phyloP scores from a whole-genome alignment of 2,329 filamentous ascomycete genomes.

The Biscogniauxia sp. region DNA sequence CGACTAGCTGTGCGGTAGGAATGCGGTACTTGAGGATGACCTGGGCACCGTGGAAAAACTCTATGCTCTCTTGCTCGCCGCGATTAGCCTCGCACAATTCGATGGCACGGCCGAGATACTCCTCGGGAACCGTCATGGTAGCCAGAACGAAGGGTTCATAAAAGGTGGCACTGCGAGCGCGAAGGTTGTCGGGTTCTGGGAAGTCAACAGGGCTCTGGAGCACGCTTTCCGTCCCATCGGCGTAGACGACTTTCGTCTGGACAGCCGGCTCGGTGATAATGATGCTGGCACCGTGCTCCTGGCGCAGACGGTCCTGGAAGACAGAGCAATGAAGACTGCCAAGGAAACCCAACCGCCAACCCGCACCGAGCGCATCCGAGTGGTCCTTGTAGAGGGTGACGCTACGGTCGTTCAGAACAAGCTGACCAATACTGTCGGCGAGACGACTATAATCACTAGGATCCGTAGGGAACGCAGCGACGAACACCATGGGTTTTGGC shows the following conservation, averaged over 20 bases:
- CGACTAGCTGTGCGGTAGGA: conserved; percentile 84
- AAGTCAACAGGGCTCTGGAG: conserved; percentile 87
- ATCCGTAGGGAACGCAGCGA: conserved; percentile 92
- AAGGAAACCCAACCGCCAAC: conserved; percentile 90
- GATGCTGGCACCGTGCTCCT: conserved; percentile 91
- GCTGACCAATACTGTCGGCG: conserved; percentile 90
- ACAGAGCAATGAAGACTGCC: conserved; percentile 99
- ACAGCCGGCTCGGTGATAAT: conserved; percentile 97
- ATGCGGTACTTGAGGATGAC: conserved; percentile 93
- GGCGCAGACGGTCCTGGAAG: conserved; percentile 89
- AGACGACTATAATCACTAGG: conserved; percentile 82
- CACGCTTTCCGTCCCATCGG: conserved; percentile 72
- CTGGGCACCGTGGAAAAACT: conserved; percentile 88
- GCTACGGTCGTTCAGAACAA: conserved; percentile 91
- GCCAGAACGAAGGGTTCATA: conserved; percentile 60
- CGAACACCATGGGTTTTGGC: conserved; percentile 98
- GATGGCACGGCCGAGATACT: conserved; percentile 91
- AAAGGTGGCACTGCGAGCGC: conserved; percentile 42
- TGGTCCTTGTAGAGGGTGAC: conserved; percentile 93
- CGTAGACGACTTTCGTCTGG: conserved; percentile 81
- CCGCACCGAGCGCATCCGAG: conserved; percentile 88
- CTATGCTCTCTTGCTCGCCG: conserved; percentile 81
- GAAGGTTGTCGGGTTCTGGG: conserved; percentile 62
- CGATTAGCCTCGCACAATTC: conserved; percentile 90
- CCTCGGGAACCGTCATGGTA: conserved; percentile 88